Evolutionary conservation across 805 yeast species (phyloP).

Genomic region (Nakazawaea wickerhamii): DNA sequence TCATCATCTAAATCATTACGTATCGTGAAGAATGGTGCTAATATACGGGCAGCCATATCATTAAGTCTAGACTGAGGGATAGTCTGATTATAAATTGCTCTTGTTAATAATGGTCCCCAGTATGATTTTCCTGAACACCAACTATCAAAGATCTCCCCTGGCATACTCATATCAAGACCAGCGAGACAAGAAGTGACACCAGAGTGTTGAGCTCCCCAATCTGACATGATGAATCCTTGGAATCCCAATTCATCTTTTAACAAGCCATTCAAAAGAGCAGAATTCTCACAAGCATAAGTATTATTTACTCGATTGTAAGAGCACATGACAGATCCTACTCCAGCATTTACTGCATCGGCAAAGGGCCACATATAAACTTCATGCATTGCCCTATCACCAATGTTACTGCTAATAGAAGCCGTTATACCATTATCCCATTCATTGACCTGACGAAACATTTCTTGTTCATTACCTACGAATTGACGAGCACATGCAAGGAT

Average conservation of each 20-base stretch:
- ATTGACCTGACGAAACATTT: constrained; percentile 48
- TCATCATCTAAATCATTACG: constrained; percentile 35
- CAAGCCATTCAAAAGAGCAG: constrained; percentile 45
- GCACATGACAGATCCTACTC: constrained; percentile 55
- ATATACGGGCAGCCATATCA: constrained; percentile 55
- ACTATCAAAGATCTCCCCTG: constrained; percentile 48
- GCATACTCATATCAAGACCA: constrained; percentile 63
- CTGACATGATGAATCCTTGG: constrained; percentile 58
- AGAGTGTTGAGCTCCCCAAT: constrained; percentile 57
- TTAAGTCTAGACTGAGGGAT: constrained; percentile 46
- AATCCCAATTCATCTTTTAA: constrained; percentile 58
- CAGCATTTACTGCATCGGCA: constrained; percentile 55
- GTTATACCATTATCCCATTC: constrained; percentile 49
- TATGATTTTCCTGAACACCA: constrained; percentile 49
- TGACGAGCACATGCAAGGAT: constrained; percentile 50
- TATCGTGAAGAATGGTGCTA: constrained; percentile 49
- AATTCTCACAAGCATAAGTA: constrained; percentile 53
- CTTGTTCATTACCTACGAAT: constrained; percentile 57
- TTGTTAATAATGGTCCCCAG: constrained; percentile 54
- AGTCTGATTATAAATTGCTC: constrained; percentile 50
- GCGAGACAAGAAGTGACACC: constrained; percentile 51
- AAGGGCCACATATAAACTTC: constrained; percentile 60
- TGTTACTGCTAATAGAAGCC: constrained; percentile 43
- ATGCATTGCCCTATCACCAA: constrained; percentile 56
- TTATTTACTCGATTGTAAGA: constrained; percentile 51